phyloP scores from a whole-genome alignment of 805 yeast genomes.

The Saturnispora mendoncae region DNA sequence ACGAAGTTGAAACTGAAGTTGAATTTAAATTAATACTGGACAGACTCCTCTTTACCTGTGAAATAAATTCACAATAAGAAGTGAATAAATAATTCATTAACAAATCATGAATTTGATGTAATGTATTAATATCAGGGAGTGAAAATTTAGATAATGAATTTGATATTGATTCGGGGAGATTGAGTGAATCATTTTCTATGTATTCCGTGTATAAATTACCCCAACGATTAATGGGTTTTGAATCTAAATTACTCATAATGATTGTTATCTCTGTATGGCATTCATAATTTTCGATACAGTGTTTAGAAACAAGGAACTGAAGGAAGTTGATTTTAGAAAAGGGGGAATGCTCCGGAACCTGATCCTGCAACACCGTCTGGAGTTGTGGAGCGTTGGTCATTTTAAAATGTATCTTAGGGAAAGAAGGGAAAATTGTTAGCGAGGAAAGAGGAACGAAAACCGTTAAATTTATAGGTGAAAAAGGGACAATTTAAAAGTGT shows the following conservation, averaged over 20 bases:
- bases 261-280: slow-evolving; percentile 23
- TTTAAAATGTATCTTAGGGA: not conserved
- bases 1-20: too few species aligned
- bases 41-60: slow-evolving; percentile 11
- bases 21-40: too few species aligned
- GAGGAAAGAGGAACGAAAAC: not conserved
- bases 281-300: slow-evolving; percentile 30
- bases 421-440: not conserved
- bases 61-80: slow-evolving; percentile 26
- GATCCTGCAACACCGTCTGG: slow-evolving; percentile 22
- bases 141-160: slow-evolving; percentile 10
- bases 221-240: slow-evolving; percentile 17
- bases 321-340: slow-evolving; percentile 24
- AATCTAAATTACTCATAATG: slow-evolving; percentile 14
- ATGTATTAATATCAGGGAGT: slow-evolving; percentile 17
- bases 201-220: slow-evolving; percentile 20
- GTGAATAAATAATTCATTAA: slow-evolving; percentile 23
- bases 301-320: slow-evolving; percentile 24
- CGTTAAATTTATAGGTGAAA: too few species aligned
- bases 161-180: slow-evolving; percentile 25
- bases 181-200: slow-evolving; percentile 27
- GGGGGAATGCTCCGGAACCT: slow-evolving; percentile 15
- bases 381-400: slow-evolving; percentile 21
- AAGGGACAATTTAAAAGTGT: too few species aligned
- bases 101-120: slow-evolving; percentile 18